Evolutionary conservation across 1,139 yeast genomes (phyloP).

Genomic region (Suhomyces chickasaworum): DNA sequence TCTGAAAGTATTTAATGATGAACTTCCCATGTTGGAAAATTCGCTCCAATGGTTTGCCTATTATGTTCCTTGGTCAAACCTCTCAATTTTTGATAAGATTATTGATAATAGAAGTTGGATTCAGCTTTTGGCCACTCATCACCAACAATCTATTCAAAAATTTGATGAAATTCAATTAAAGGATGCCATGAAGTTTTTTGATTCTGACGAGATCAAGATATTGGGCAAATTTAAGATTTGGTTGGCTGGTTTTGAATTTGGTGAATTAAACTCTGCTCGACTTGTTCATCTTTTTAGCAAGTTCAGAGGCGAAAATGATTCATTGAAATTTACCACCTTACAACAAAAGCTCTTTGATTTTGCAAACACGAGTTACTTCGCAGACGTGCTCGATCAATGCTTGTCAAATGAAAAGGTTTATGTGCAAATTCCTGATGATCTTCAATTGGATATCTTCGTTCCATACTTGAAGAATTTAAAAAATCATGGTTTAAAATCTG

Average conservation of each 20-base stretch:
- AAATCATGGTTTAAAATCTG: slow-evolving; percentile 14
- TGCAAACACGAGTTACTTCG: slow-evolving; percentile 5
- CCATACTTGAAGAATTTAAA: slow-evolving; percentile 18
- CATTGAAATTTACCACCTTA: slow-evolving; percentile 3
- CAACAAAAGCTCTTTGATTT: slow-evolving; percentile 2
- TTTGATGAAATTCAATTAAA: not conserved
- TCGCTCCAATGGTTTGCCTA: slow-evolving; percentile 11
- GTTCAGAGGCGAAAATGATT: slow-evolving; percentile 4
- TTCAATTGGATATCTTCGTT: slow-evolving; percentile 22
- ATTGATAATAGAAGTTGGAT: slow-evolving; percentile 10
- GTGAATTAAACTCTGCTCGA: slow-evolving; percentile 7
- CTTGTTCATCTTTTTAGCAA: slow-evolving; percentile 6
- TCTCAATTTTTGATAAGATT: slow-evolving; percentile 12
- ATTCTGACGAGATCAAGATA: not conserved
- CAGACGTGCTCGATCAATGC: slow-evolving; percentile 3
- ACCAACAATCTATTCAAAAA: not conserved
- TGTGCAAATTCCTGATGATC: slow-evolving; percentile 27
- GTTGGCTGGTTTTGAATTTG: slow-evolving; percentile 7
- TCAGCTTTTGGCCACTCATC: slow-evolving; percentile 1
- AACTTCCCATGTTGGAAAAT: slow-evolving; percentile 5
- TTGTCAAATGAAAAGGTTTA: slow-evolving; percentile 10
- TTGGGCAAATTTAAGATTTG: slow-evolving; percentile 9
- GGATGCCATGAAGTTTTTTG: slow-evolving; percentile 3
- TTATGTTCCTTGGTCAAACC: slow-evolving; percentile 13
- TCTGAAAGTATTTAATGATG: slow-evolving; percentile 8